Conservation (phyloP, 257 asterid genomes). For the Haberlea rhodopensis region DNA sequence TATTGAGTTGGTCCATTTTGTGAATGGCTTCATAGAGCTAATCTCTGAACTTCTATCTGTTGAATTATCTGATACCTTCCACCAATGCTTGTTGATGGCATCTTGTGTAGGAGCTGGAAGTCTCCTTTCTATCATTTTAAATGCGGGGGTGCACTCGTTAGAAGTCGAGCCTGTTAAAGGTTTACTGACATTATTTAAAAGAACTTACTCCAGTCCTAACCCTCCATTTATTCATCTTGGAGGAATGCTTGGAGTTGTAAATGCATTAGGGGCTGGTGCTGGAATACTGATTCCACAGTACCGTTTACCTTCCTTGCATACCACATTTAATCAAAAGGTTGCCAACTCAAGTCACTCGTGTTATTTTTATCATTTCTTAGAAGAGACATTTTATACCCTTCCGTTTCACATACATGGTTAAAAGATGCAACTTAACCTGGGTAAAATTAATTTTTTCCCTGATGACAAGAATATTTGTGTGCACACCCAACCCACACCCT, state of each 20-base stretch:
- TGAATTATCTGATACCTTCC: constrained; percentile 49
- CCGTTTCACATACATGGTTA: background rate
- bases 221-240: constrained; percentile 74
- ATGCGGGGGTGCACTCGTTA: constrained; percentile 55
- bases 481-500: background rate
- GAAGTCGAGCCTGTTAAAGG: constrained; percentile 51
- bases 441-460: background rate
- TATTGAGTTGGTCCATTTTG: constrained; percentile 50
- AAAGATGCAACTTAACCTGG: background rate
- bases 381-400: background rate
- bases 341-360: constrained; percentile 15
- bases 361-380: background rate
- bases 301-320: constrained; percentile 27
- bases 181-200: constrained; percentile 55
- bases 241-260: constrained; percentile 84
- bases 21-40: constrained; percentile 49
- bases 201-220: constrained; percentile 58
- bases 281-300: constrained; percentile 45
- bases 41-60: constrained; percentile 55
- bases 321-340: constrained; percentile 56
- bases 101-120: constrained; percentile 90
- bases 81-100: constrained; percentile 72
- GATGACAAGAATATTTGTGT: constrained; percentile 3
- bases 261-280: constrained; percentile 82
- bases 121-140: constrained; percentile 54